These are phyloP conservation scores for Geotrichum bryndzae DNA, from an alignment of 1,139 yeast genomes.

Conservation along the genomic window DNA sequence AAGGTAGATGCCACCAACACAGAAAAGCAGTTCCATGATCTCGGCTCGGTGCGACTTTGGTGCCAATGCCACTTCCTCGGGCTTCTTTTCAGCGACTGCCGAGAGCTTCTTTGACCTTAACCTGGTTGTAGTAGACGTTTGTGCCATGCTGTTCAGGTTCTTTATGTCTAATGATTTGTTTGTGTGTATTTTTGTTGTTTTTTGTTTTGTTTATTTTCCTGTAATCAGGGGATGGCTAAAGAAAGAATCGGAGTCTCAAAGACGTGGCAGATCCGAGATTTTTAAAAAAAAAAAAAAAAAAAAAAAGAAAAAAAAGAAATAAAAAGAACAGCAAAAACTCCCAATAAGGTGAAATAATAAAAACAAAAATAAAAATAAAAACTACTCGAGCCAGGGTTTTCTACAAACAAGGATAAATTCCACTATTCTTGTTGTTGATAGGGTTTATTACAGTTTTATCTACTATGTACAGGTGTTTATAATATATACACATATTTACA, in stretches of 20 bases:
- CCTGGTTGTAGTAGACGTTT: background rate
- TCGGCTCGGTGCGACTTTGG: constrained; percentile 6
- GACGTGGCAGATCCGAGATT: background rate
- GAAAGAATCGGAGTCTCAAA: background rate
- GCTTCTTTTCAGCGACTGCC: background rate
- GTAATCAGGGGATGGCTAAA: background rate
- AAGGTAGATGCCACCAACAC: constrained; percentile 70
- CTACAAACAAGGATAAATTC: too few species aligned
- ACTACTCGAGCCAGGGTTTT: background rate
- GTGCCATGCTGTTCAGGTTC: background rate
- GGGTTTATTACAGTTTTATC: background rate
- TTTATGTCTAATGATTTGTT: background rate
- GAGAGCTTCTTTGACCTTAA: background rate
- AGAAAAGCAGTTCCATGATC: constrained; percentile 38
- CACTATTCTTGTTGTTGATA: too few species aligned
- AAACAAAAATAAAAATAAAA: background rate
- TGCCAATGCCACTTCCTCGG: background rate
- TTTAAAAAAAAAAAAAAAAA: background rate
- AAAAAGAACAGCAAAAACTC: background rate
- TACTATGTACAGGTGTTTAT: background rate
- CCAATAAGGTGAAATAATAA: background rate
- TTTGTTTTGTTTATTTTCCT: background rate
- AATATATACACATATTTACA: background rate
- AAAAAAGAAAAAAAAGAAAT: background rate
- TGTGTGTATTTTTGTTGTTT: too few species aligned